phyloP scores from a whole-genome alignment of 495 filamentous ascomycete genomes.

The Aspergillus sparsus region DNA sequence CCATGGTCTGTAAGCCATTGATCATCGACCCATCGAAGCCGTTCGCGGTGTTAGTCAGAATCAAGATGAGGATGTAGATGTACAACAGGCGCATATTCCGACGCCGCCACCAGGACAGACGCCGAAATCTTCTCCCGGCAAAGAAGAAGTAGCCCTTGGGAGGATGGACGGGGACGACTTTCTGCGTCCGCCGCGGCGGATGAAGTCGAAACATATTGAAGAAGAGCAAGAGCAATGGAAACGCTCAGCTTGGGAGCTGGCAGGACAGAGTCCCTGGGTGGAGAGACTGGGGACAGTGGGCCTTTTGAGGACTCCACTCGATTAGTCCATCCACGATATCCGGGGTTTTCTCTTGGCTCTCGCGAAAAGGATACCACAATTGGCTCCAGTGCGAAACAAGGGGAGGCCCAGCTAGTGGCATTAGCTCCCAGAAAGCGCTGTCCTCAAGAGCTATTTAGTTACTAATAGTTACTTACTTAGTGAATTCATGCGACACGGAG shows the following conservation, averaged over 20 bases:
- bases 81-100: constrained; percentile 31
- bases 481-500: no score
- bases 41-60: constrained; percentile 29
- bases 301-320: not conserved
- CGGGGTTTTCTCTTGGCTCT: no score
- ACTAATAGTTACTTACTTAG: no score
- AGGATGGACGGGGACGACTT: not conserved
- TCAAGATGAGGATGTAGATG: constrained; percentile 26
- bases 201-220: not conserved
- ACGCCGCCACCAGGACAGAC: constrained; percentile 32
- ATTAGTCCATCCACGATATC: no score
- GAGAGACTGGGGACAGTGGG: not conserved
- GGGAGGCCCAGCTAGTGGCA: no score
- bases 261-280: not conserved
- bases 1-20: constrained; percentile 53
- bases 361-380: no score
- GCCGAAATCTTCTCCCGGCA: constrained; percentile 28
- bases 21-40: constrained; percentile 44
- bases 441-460: no score
- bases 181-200: not conserved
- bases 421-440: no score
- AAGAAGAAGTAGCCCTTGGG: constrained; percentile 22
- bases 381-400: no score
- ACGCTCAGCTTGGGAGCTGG: not conserved
- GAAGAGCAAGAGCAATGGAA: not conserved